Base-by-base conservation (phyloP, 202 grass and related monocot genomes). In the Schoenoplectus tabernaemontani region DNA sequence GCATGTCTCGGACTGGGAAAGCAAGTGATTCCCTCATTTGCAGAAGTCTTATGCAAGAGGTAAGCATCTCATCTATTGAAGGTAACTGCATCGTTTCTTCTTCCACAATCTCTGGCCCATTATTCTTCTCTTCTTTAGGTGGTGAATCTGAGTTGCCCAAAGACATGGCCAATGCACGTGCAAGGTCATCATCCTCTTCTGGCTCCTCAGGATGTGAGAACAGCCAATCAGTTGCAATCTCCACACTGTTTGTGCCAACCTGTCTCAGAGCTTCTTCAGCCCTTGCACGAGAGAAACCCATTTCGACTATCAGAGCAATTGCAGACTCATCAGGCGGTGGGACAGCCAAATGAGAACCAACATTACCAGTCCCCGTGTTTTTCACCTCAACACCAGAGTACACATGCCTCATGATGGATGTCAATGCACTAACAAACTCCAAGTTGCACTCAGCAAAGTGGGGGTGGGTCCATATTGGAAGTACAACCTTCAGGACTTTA, bases 151-250 rank as follows among this genome's bases (percentile, higher is more conserved):
- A 92, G 87, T 86, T 95, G 37, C 92, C 96, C 66, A 99, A 70
- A 77, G 92, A 99, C 90, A 99, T 99, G 64, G 92, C 96, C 59
- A 99, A 90, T 72, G 96, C 96, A 50, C 91, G 86, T 89, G 96
- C 96, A 84, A 99, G 96, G 81, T 99, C 96, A 81, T 90, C 96
- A 86, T 99, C 92, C 60, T 93, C 96, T 87, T 94, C 92, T 51
- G 90, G 92, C 86, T 99, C 92, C 68, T 99, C 96, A 24, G 90
- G 96, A 80, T 99, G 90, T 80, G 96, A 89, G 84, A 99, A 95
- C 68, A 99, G 84, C 92, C 96, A 99, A 81, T 99, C 96, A 79
- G 92, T 96, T 71, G 96, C 96, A 77, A 92, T 89, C 82, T 99
- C 96, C 82, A 99, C 96, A 88, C 91, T 99, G 66, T 95, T 96